Conservation (phyloP, 2,329 filamentous ascomycete genomes). For the Aspergillus bombycis region DNA sequence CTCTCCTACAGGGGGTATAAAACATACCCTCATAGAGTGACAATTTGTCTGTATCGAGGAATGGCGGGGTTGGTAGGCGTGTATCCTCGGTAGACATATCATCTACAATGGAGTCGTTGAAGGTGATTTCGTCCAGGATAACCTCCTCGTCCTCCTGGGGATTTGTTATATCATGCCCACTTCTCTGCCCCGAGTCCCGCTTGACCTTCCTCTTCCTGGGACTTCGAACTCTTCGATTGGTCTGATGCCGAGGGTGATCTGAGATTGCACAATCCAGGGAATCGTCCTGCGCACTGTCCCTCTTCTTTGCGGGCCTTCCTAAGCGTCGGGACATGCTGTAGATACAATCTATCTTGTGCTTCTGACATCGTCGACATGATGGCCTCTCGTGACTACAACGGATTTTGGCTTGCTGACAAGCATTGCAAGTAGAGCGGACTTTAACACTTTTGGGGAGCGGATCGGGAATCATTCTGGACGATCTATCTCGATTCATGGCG, state of each 20-base stretch:
- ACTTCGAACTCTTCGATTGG: slow-evolving; percentile 13
- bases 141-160: slow-evolving; percentile 2
- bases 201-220: slow-evolving; percentile 19
- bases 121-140: slow-evolving; percentile 8
- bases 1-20: too few relatives aligned
- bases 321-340: slow-evolving; percentile 41
- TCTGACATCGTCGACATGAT: slow-evolving; percentile 38
- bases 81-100: slow-evolving; percentile 12
- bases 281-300: slow-evolving; percentile 14
- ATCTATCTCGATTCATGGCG: slow-evolving; percentile 13
- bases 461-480: slow-evolving; percentile 10
- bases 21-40: slow-evolving; percentile 18
- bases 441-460: slow-evolving; percentile 38
- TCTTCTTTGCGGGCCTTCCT: slow-evolving; percentile 39
- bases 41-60: slow-evolving; percentile 14
- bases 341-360: slow-evolving; percentile 38
- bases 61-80: slow-evolving; percentile 12
- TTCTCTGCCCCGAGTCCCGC: neutral
- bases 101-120: slow-evolving; percentile 13
- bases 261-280: neutral
- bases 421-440: slow-evolving; percentile 42
- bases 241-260: slow-evolving; percentile 1
- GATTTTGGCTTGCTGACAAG: slow-evolving; percentile 44
- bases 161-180: neutral
- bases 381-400: slow-evolving; percentile 42